A percentile compares a stretch with the other conserved stretches of the same genome.
Conservation (phyloP, 768 basidiomycete genomes). For the Pisolithus sp. region DNA sequence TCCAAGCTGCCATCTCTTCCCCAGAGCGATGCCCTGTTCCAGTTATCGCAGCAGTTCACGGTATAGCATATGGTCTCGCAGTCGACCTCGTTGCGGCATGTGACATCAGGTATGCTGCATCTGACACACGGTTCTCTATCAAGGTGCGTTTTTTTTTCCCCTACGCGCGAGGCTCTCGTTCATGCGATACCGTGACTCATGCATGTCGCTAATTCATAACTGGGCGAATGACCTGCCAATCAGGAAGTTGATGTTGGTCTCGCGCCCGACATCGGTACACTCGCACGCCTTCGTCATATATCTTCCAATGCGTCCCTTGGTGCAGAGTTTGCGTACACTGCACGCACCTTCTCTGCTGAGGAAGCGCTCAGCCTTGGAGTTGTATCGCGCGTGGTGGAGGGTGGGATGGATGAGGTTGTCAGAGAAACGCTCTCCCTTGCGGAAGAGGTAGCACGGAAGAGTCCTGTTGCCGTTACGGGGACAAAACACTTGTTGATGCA, state of each 20-base stretch:
- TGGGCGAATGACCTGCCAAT: not conserved
- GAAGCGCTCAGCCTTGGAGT: conserved; percentile 71
- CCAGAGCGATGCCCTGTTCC: conserved; percentile 69
- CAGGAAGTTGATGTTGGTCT: conserved; percentile 86
- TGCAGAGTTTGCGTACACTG: conserved; percentile 73
- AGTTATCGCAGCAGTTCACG: conserved; percentile 79
- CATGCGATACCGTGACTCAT: not conserved
- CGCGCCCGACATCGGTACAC: conserved; percentile 82
- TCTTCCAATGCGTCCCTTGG: conserved; percentile 67
- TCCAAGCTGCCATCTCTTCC: conserved; percentile 67
- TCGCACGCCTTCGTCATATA: conserved; percentile 76
- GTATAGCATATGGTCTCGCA: conserved; percentile 67
- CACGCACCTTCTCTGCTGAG: conserved; percentile 56
- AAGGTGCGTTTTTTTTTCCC: conserved; percentile 41
- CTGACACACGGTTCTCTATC: conserved; percentile 59
- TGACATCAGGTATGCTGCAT: conserved; percentile 72
- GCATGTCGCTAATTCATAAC: not conserved
- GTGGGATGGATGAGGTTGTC: conserved; percentile 61
- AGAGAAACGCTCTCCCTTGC: conserved; percentile 63
- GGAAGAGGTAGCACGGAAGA: conserved; percentile 60
- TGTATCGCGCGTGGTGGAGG: conserved; percentile 63
- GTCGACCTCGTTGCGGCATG: conserved; percentile 66
- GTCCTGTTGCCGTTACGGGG: conserved; percentile 69
- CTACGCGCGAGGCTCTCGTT: too few species aligned
- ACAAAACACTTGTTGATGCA: conserved; percentile 78